Evolutionary conservation across 192 early-diverging fungal species (phyloP), one percentile per base, ranked within the genome.

Genomic region (Kappamyces sp.): DNA sequence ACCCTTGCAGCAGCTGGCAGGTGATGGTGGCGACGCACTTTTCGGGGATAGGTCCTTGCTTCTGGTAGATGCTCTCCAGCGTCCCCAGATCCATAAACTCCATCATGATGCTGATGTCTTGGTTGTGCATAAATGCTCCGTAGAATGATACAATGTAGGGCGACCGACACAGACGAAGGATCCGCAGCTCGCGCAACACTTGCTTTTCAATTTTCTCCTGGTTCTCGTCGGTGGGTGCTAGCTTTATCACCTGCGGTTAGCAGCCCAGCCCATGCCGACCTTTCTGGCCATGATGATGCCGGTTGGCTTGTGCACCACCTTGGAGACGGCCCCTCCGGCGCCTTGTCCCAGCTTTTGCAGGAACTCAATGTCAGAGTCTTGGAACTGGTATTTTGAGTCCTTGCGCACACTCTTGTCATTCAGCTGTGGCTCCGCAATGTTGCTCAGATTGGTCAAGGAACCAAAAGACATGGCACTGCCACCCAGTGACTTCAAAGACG

Each of bases 71-170:
- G 29, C 73, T 71, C 49, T 93, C 88, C 39, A 95, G 74, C 47
- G 87, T 86, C 7, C 92, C 91, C 7, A 81, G 84, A 57, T 88
- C 87, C 65, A 89, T 88, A 59, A 85, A 91, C 73, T 93, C 92
- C 87, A 94, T 92, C 62, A 86, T 90, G 34, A 94, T 86, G 3
- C 80, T 83, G 5, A 94, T 81, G 59, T 86, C 85, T 35, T 81
- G 83, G 12, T 83, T 81, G 34, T 88, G 79, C 41, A 86, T 75
- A 53, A 85, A 91, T 8, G 89, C 87, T 45, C 92, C 92, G 59
- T 84, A 92, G 62, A 84, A 94, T 22, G 83, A 78, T 0, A 94
- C 88, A 45, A 93, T 89, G 60, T 88, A 85, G 9, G 87, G 85
- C 37, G 86, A 88, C 63, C 87, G 70, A 63, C 91, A 93, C 29